Base-by-base conservation (phyloP, 2,329 filamentous ascomycete species). In the Colletotrichum magnum region DNA sequence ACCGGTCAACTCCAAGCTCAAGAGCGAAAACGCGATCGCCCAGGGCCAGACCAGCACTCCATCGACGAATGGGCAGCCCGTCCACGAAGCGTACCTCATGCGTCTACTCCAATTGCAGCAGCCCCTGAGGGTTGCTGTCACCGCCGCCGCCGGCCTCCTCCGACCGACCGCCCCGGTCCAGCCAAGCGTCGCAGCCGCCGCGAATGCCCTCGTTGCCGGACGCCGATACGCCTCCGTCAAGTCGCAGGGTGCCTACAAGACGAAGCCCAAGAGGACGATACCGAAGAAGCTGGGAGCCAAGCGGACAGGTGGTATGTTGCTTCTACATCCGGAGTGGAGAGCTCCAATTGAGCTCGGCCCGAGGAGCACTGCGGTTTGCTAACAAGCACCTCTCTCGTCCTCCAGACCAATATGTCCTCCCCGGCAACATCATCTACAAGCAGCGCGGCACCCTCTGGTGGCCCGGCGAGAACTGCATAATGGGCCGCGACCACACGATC, bases 361-460 rank as follows among this genome's bases (percentile, higher is more conserved):
- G 45, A 48, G 15, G 15, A 21, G 18, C 2, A 3, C 18, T 16
- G 4, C 13, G 6, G 12, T n/a, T 48, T 48, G n/a, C 45, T 48
- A 18, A 48, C 45, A 6, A 18, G 9, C 9, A 48, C 45, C 43
- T 24, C 16, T n/a, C n/a, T 9, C 18, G n/a, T 24, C 24, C 3
- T 15, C 68, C 77, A 95, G 93, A 95, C 79, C 93, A 98, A 84
- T 97, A 92, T 80, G 96, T 99, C 43, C 92, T 97, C 68, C 93
- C 95, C 5, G 96, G 96, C 63, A 98, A 97, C 85, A 99, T 99
- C 82, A 93, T 99, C 83, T 99, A 96, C 89, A 94, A 94, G 79
- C 96, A 99, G 82, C 92, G 95, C 76, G 96, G 96, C 75, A 97
- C 96, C 4, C 89, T 91, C 76, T 99, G 96, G 96, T 95, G 92